Conservation (phyloP, 1,284 basidiomycete genomes). For the Golubevia pallescens region DNA sequence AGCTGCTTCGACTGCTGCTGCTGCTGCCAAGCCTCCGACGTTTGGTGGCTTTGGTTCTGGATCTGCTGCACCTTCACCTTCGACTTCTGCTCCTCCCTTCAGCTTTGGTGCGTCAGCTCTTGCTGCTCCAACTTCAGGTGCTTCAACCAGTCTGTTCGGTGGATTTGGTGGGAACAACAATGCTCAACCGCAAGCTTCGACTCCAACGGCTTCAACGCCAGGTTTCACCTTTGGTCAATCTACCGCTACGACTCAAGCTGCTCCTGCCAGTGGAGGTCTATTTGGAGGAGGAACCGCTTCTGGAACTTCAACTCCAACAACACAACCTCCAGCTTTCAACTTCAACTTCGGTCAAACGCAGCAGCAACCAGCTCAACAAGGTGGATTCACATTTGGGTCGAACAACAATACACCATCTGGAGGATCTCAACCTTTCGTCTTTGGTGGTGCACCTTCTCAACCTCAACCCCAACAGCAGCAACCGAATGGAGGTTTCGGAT, state of each 20-base stretch:
- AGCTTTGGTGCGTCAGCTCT: neutral
- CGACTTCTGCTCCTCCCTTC: neutral
- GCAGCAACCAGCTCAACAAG: neutral
- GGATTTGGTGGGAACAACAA: neutral
- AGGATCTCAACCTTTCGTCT: neutral
- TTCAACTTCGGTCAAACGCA: neutral
- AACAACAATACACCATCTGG: neutral
- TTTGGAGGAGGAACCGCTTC: neutral
- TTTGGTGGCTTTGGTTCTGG: no score
- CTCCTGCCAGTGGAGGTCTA: neutral
- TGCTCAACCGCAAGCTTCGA: neutral
- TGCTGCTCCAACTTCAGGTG: neutral
- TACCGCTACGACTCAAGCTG: no score
- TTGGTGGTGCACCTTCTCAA: neutral
- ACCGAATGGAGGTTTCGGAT: neutral
- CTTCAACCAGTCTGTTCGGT: neutral
- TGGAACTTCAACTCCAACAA: neutral
- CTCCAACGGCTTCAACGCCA: neutral
- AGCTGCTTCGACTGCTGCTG: no score
- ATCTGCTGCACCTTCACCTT: neutral
- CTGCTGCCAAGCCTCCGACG: no score
- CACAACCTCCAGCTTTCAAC: neutral
- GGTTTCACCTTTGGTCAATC: neutral
- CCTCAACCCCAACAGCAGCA: neutral
- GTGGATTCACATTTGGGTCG: neutral